Evolutionary conservation across 1,284 basidiomycete genomes (phyloP).

Genomic region (Pseudomicrostroma phylloplanum): DNA sequence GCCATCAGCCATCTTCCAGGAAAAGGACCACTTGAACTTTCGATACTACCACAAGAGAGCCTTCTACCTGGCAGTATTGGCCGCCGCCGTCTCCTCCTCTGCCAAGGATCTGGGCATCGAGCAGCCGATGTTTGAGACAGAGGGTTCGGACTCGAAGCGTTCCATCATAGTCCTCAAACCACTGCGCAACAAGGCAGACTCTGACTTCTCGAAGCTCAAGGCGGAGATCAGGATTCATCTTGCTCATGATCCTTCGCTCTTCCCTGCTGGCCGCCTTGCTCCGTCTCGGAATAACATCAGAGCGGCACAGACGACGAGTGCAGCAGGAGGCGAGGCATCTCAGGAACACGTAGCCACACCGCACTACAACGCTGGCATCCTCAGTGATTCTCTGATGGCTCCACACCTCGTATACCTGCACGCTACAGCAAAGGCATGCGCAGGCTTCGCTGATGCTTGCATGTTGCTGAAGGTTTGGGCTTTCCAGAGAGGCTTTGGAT

Average conservation of each 20-base stretch:
- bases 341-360: slow-evolving; percentile 56
- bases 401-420: slow-evolving; percentile 67
- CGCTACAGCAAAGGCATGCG: slow-evolving; percentile 60
- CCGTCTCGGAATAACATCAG: slow-evolving; percentile 60
- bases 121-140: slow-evolving; percentile 59
- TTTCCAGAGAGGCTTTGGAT: slow-evolving; percentile 70
- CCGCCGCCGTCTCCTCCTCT: slow-evolving; percentile 57
- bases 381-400: slow-evolving; percentile 64
- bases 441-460: slow-evolving; percentile 69
- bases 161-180: slow-evolving; percentile 64
- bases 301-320: slow-evolving; percentile 13
- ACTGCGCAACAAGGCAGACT: slow-evolving; percentile 56
- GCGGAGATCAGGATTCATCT: slow-evolving; percentile 70
- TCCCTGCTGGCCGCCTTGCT: slow-evolving; percentile 62
- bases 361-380: slow-evolving; percentile 70
- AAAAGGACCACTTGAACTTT: slow-evolving; percentile 85
- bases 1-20: slow-evolving; percentile 70
- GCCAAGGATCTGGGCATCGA: slow-evolving; percentile 56
- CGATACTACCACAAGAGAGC: slow-evolving; percentile 89
- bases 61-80: slow-evolving; percentile 79
- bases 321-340: slow-evolving; percentile 12
- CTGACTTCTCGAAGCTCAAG: slow-evolving; percentile 65
- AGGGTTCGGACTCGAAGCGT: slow-evolving; percentile 62
- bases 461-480: slow-evolving; percentile 83
- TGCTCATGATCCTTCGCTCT: slow-evolving; percentile 61